Percentiles rank a stretch among this genome's conserved stretches.
These are phyloP conservation scores for Pichia kluyveri DNA, from an alignment of 805 yeast species.

Conservation along the genomic window DNA sequence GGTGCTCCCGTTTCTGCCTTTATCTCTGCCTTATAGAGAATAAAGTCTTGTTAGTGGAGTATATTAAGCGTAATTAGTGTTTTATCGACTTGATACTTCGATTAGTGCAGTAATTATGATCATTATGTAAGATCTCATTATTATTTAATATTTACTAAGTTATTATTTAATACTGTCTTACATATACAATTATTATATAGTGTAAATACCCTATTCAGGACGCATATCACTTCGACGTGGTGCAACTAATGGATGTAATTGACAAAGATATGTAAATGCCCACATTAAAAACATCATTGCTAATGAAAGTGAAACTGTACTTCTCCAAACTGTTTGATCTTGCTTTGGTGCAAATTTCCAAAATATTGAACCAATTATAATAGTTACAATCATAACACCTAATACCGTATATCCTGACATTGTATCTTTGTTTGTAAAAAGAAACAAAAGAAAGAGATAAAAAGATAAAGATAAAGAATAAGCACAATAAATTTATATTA, in stretches of 20 bases:
- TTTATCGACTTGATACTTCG: constrained; percentile 19
- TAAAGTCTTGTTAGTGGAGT: constrained; percentile 28
- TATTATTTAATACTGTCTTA: constrained; percentile 1
- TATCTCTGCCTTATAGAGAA: constrained; percentile 19
- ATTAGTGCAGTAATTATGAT: background rate
- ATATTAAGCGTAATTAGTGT: constrained; percentile 17
- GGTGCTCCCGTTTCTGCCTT: constrained; percentile 26
- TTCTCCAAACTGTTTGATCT: constrained; percentile 71
- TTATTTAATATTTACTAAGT: constrained; percentile 29
- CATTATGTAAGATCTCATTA: background rate
- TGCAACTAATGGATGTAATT: constrained; percentile 83
- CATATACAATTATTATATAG: background rate
- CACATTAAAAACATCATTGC: constrained; percentile 55
- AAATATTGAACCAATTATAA: constrained; percentile 50
- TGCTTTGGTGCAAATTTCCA: constrained; percentile 85
- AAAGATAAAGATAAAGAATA: background rate
- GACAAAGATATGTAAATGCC: constrained; percentile 83
- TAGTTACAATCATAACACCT: constrained; percentile 40
- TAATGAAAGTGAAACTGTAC: constrained; percentile 60
- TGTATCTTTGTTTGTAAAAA: background rate
- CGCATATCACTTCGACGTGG: constrained; percentile 87
- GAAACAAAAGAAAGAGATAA: too few species aligned
- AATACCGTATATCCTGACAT: constrained; percentile 12
- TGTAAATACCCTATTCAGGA: constrained; percentile 41
- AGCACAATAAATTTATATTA: background rate